Conservation (phyloP, 2,329 filamentous ascomycete genomes). For the Ceratocystis cubensis region DNA sequence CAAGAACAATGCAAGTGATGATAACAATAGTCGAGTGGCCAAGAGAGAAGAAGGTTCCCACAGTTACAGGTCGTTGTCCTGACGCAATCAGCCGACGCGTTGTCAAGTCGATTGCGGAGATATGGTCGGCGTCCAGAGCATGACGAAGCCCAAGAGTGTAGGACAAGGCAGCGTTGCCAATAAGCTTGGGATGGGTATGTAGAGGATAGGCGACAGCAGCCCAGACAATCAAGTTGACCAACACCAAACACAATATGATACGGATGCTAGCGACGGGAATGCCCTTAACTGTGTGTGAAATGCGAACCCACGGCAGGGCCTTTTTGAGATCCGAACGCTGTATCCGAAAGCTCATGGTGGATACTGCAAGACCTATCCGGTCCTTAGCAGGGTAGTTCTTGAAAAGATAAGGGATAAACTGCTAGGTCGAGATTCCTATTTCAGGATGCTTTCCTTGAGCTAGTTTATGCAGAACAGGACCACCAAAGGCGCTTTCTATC, state of each 20-base stretch:
- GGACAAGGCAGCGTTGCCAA: slow-evolving; percentile 69
- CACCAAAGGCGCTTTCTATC: neutral
- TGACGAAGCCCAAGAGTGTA: slow-evolving; percentile 85
- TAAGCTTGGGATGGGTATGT: slow-evolving; percentile 45
- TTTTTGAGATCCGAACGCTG: slow-evolving; percentile 8
- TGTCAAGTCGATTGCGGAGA: slow-evolving; percentile 80
- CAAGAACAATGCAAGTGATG: slow-evolving; percentile 80
- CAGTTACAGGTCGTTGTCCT: slow-evolving; percentile 75
- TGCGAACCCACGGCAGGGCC: slow-evolving; percentile 18
- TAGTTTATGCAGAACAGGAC: too few species aligned
- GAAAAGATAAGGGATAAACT: neutral
- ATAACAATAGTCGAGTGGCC: slow-evolving; percentile 91
- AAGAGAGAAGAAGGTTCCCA: slow-evolving; percentile 87
- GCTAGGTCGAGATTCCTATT: neutral
- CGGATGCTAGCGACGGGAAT: slow-evolving; percentile 27
- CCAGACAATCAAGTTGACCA: slow-evolving; percentile 45
- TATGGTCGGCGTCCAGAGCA: slow-evolving; percentile 94
- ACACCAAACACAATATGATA: slow-evolving; percentile 40
- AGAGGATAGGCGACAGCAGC: slow-evolving; percentile 40
- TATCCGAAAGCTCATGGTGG: neutral
- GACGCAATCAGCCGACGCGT: slow-evolving; percentile 77
- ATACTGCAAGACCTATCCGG: neutral
- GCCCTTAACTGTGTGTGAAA: slow-evolving; percentile 18
- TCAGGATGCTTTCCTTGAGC: too few species aligned
- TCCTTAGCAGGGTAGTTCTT: neutral